These are phyloP conservation scores for Zychaea mexicana DNA, from an alignment of 371 early-diverging fungal species.

Conservation along the genomic window DNA sequence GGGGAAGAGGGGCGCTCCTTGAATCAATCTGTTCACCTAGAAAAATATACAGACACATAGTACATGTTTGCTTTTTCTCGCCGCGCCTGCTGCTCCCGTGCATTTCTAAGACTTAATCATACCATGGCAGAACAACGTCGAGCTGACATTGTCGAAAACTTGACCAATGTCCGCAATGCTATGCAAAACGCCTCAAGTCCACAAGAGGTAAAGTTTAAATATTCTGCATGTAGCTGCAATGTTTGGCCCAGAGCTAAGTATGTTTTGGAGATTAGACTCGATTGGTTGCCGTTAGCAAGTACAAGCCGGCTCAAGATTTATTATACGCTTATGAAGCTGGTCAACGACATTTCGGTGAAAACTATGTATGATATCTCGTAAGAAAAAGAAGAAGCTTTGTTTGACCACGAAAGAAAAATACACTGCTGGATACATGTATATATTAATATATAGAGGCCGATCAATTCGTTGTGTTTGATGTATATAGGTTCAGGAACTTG, in stretches of 20 bases:
- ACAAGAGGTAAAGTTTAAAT: background rate
- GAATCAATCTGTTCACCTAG: background rate
- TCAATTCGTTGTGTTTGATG: background rate
- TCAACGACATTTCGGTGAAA: constrained; percentile 96
- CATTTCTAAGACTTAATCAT: constrained; percentile 5
- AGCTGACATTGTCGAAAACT: constrained; percentile 21
- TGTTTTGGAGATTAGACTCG: constrained; percentile 26
- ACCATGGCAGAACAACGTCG: constrained; percentile 22
- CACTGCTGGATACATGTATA: no score
- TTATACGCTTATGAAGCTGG: constrained; percentile 75
- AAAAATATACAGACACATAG: background rate
- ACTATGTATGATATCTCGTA: constrained; percentile 73
- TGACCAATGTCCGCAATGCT: constrained; percentile 19
- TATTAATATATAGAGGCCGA: no score
- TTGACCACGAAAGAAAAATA: no score
- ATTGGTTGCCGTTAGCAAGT: constrained; percentile 94
- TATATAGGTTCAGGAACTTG: constrained; percentile 86
- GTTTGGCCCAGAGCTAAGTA: background rate
- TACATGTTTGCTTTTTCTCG: background rate
- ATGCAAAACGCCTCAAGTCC: constrained; percentile 6
- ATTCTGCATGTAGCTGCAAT: background rate
- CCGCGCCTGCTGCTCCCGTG: background rate
- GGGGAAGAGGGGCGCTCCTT: background rate
- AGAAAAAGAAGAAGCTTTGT: no score
- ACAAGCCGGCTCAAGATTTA: constrained; percentile 84